Base-by-base conservation (phyloP, 768 basidiomycete species). In the Xanthoconium stramineum region DNA sequence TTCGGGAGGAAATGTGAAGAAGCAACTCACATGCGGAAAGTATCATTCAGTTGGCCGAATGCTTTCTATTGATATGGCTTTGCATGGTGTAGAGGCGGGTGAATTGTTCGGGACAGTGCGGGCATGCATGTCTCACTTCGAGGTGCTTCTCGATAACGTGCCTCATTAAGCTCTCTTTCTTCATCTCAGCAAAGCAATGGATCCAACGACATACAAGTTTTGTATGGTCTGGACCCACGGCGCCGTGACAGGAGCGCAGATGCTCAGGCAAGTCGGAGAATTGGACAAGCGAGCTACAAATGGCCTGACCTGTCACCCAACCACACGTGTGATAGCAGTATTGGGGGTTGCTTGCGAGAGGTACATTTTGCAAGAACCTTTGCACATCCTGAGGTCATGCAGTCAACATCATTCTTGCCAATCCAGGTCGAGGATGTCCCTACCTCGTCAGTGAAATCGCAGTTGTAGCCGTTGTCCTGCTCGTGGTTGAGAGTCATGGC, bases 121-220 rank as follows among this genome's bases (percentile, higher is more conserved):
- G 40, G 48, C 69, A 71, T 3, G 8, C 0, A 32, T 59, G 50
- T 40, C n/a, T 62, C 28, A 46, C 37, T 46, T 57, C 55, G 19
- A 71, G 59, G 24, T 71, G 69, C 29, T 29, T 56, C 42, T 71
- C 69, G 28, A 60, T 60, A 17, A 71, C 45, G 17, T 72, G 69
- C 15, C 71, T 59, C 32, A 53, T 32, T 12, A 71, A 29, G 20
- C 71, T 69, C 52, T 71, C 69, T 39, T 50, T 71, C 29, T 57
- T 72, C 67, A 72, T 65, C 0, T 44, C 49, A 11, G 24, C 0
- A 4, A 3, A 20, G 30, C 69, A 72, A 11, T 37, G 45, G 20
- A 10, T 3, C 69, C 69, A 72, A 32, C 8, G 29, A 10, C 71
- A 71, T 1, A 0, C 32, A 13, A 72, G 0, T 0, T 0, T 0